Conservation (phyloP, 73 alveolate genomes). For the Uronychia binucleata region DNA sequence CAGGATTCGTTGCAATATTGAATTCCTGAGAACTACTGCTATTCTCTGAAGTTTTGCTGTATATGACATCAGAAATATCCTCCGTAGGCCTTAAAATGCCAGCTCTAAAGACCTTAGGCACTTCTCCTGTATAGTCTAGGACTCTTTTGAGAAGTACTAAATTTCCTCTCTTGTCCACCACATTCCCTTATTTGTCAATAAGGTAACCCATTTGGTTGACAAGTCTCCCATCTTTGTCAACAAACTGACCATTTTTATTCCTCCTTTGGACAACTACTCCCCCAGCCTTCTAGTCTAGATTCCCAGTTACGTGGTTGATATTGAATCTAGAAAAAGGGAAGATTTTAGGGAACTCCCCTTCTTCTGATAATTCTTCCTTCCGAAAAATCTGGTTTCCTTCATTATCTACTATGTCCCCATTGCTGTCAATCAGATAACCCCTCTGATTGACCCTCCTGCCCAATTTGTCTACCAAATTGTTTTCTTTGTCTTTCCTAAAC, state of each 20-base stretch:
- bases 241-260: conserved; percentile 21
- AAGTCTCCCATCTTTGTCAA: conserved; percentile 39
- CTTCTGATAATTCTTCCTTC: conserved; percentile 11
- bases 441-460: conserved; percentile 44
- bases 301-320: conserved; percentile 36
- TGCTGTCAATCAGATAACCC: conserved; percentile 34
- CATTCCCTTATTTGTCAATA: conserved; percentile 35
- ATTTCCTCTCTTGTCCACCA: conserved; percentile 36
- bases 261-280: conserved; percentile 25
- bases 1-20: conserved; percentile 23
- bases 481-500: neutral
- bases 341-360: conserved; percentile 47
- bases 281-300: conserved; percentile 7
- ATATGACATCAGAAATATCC: conserved; percentile 27
- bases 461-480: conserved; percentile 13
- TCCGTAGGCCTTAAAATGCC: conserved; percentile 48
- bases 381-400: conserved; percentile 22
- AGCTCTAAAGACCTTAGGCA: conserved; percentile 55
- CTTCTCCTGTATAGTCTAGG: conserved; percentile 56
- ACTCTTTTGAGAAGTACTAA: conserved; percentile 28
- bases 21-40: conserved; percentile 16
- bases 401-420: conserved; percentile 17
- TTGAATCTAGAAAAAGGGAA: conserved; percentile 45
- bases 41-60: conserved; percentile 46
- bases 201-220: conserved; percentile 56